Evolutionary conservation across 768 basidiomycete species (phyloP), one percentile per base, ranked within the genome.

Genomic region (Leccinum broughii): DNA sequence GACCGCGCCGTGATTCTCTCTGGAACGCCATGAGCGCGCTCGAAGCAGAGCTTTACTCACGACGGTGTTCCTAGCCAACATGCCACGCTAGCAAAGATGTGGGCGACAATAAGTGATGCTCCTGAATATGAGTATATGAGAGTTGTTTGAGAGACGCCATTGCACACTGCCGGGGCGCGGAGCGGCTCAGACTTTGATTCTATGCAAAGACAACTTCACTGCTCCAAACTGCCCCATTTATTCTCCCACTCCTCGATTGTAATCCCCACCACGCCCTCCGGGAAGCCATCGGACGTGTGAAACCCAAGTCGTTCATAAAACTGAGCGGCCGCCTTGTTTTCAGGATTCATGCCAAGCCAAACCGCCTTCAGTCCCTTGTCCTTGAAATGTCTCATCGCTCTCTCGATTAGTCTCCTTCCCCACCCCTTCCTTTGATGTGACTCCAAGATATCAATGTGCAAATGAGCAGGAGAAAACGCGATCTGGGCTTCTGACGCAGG

Each of bases 361-460:
- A 92, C 71, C 1, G 81, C 80, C 37, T 80, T 72, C 48, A 74
- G 37, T 52, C 69, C 80, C 52, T 82, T 76, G 34, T 66, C 78
- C 61, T 76, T 81, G 67, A 92, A 70, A 75, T 83, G 77, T 50
- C 77, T 75, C 26, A 89, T 79, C 4, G 82, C 87, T 35, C 66
- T 73, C 50, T 72, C 77, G 37, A 92, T 84, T 64, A 92, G 70
- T 69, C 73, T 83, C 68, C 78, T 80, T n/a, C 90, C 90, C 84
- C 85, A 89, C 24, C 89, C 89, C 62, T 81, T 81, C 57, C 82
- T 76, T 70, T 89, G 89, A 69, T 89, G 83, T 48, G 77, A 78
- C 26, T 85, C 80, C 66, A 92, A 68, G 57, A 92, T 83, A 64
- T 93, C 77, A 67, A 92, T 86, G 70, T 93, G 90, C 64, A 92